These are phyloP conservation scores for Pseudocercospora eumusae DNA, from an alignment of 2,329 filamentous ascomycete species.

Conservation along the genomic window DNA sequence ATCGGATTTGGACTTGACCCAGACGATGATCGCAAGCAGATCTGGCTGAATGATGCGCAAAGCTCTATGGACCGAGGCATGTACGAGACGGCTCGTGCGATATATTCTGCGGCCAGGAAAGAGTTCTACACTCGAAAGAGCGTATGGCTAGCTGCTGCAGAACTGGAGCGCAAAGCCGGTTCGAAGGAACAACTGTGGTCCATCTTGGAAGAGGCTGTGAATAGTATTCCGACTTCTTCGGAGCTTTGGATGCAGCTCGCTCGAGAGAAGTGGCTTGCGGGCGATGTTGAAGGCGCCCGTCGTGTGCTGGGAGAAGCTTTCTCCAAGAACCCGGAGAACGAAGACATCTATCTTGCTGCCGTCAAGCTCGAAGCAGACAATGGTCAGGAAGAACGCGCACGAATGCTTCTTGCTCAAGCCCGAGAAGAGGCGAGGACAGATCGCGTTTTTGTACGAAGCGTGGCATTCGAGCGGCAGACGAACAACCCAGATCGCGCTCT, in stretches of 20 bases:
- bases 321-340: conserved; percentile 92
- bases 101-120: conserved; percentile 86
- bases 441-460: conserved; percentile 95
- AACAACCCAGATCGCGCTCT: conserved; percentile 78
- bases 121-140: conserved; percentile 86
- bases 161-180: conserved; percentile 88
- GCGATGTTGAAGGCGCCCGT: conserved; percentile 83
- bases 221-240: conserved; percentile 87
- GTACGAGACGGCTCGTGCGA: conserved; percentile 89
- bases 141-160: conserved; percentile 86
- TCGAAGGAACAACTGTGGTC: conserved; percentile 79
- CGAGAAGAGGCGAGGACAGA: conserved; percentile 89
- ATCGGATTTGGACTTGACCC: conserved; percentile 92
- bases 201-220: conserved; percentile 87
- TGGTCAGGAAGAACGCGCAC: conserved; percentile 75
- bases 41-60: conserved; percentile 93
- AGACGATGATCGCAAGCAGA: conserved; percentile 92
- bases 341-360: conserved; percentile 95
- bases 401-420: conserved; percentile 77
- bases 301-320: conserved; percentile 86
- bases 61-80: conserved; percentile 75
- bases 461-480: conserved; percentile 85
- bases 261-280: conserved; percentile 88
- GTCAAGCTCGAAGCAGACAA: conserved; percentile 96
- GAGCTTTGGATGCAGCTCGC: conserved; percentile 95